Base-by-base conservation (phyloP, 1,284 basidiomycete species). In the Volvariella volvacea region DNA sequence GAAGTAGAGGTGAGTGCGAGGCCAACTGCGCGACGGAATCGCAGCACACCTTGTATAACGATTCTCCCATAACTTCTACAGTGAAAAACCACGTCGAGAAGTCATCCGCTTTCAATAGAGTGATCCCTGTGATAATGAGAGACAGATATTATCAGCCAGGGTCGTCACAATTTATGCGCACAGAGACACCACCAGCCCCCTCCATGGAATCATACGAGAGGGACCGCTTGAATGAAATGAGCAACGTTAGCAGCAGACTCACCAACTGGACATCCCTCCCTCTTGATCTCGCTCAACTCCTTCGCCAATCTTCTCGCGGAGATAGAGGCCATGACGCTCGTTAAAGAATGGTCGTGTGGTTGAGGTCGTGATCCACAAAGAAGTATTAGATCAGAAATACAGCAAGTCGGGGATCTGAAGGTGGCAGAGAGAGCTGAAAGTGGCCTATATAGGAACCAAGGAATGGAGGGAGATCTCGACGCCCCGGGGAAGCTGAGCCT, bases 11-110 rank as follows among this genome's bases (percentile, higher is more conserved):
- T 28, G 41, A 22, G 39, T 20, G 31, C n/a, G 14, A 30, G 28
- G 12, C 10, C 21, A 31, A 16, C 8, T 10, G 4, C n/a, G 4
- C 28, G 40, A 33, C 30, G 4, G 30, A 14, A 19, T 16, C 8
- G 14, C 30, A 33, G n/a, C 67, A 45, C 53, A 79, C 87, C 70
- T 78, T 59, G 66, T 87, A 90, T 48, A 83, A 55, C 34, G 80
- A 85, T 47, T 89, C 81, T 22, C 87, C 88, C 67, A 88, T 76
- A 39, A 89, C 82, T 60, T 90, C 80, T 54, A 89, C 77, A 3
- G 79, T 73, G 56, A 89, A 78, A 51, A 70, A 63, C 87, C 88
- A 89, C 34, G 71, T 80, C 53, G 74, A 65, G 54, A 88, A 83
- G 64, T 88, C 76, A 48, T 88, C 83, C 4, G 85, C 83, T 46